A percentile compares a stretch with the other conserved stretches of the same genome.
Evolutionary conservation across 148 eudicot genomes (phyloP).

Genomic region (Vaccinium macrocarpon): DNA sequence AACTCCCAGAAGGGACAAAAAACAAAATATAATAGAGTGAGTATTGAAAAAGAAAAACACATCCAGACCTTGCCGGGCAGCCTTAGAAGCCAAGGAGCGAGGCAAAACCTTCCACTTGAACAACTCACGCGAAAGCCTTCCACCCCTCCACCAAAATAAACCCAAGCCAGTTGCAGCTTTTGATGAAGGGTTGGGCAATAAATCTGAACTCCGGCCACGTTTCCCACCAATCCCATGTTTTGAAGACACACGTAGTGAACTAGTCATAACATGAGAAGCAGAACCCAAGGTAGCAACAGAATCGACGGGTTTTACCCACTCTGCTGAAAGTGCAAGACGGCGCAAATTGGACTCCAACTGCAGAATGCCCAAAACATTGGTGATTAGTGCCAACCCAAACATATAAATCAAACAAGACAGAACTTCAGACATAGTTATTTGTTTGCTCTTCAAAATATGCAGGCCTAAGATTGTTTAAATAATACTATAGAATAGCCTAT

Average conservation of each 20-base stretch:
- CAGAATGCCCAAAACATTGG: constrained; percentile 9
- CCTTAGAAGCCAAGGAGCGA: constrained; percentile 61
- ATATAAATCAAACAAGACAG: constrained; percentile 11
- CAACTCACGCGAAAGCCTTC: constrained; percentile 67
- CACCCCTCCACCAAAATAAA: constrained; percentile 97
- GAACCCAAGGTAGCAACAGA: constrained; percentile 69
- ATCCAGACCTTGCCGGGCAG: constrained; percentile 81
- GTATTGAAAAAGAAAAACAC: not conserved
- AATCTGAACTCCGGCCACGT: constrained; percentile 42
- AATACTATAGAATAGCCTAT: not conserved
- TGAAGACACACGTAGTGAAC: constrained; percentile 45
- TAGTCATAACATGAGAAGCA: constrained; percentile 58
- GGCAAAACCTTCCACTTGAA: constrained; percentile 88
- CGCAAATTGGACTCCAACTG: constrained; percentile 85
- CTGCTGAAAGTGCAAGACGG: constrained; percentile 62
- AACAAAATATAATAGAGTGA: not conserved
- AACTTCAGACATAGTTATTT: not conserved
- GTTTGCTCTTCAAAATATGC: not conserved
- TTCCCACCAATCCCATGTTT: constrained; percentile 48
- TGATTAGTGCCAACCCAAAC: constrained; percentile 12
- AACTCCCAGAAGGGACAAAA: not conserved
- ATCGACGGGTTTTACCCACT: constrained; percentile 84
- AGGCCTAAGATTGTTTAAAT: not conserved
- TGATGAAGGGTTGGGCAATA: constrained; percentile 36
- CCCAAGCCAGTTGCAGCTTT: constrained; percentile 54